Percentiles rank a stretch among this genome's conserved stretches.
Conservation (phyloP, 2,329 filamentous ascomycete species). For the Biscogniauxia marginata region DNA sequence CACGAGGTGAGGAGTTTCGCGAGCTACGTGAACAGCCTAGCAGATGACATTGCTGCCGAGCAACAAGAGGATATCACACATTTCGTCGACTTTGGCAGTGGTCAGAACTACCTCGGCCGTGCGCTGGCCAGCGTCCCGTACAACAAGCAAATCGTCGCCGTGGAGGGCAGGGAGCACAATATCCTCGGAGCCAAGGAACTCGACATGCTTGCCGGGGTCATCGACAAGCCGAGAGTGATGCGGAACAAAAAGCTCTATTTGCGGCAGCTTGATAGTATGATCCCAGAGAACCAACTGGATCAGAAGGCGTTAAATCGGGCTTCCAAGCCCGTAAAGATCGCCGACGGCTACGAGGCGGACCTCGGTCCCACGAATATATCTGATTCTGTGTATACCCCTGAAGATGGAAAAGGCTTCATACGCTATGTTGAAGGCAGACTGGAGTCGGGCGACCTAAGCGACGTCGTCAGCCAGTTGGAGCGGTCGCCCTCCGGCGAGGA, state of each 20-base stretch:
- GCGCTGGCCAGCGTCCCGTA: conserved; percentile 83
- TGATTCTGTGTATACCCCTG: conserved; percentile 51
- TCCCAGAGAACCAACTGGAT: conserved; percentile 41
- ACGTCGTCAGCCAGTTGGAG: conserved; percentile 31
- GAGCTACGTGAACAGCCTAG: conserved; percentile 69
- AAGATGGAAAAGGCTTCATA: conserved; percentile 66
- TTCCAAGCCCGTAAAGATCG: conserved; percentile 34
- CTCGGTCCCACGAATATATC: conserved; percentile 52
- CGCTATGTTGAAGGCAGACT: conserved; percentile 76
- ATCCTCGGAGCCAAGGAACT: conserved; percentile 81
- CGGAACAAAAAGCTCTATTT: conserved; percentile 81
- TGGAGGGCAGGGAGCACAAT: conserved; percentile 84
- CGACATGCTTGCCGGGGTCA: conserved; percentile 78
- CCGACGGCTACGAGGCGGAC: conserved; percentile 38
- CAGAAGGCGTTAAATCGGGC: conserved; percentile 38
- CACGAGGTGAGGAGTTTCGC: conserved; percentile 93
- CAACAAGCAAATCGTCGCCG: conserved; percentile 82
- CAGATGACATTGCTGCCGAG: conserved; percentile 55
- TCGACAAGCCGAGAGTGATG: conserved; percentile 69
- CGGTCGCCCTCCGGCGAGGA: conserved; percentile 26
- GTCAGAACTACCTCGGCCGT: conserved; percentile 92
- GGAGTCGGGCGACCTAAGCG: conserved; percentile 66
- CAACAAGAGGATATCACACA: conserved; percentile 69
- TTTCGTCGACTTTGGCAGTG: conserved; percentile 92
- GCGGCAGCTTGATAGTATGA: conserved; percentile 45